These are phyloP conservation scores for Septoria petroselini DNA, from an alignment of 2,329 filamentous ascomycete species.

Conservation along the genomic window DNA sequence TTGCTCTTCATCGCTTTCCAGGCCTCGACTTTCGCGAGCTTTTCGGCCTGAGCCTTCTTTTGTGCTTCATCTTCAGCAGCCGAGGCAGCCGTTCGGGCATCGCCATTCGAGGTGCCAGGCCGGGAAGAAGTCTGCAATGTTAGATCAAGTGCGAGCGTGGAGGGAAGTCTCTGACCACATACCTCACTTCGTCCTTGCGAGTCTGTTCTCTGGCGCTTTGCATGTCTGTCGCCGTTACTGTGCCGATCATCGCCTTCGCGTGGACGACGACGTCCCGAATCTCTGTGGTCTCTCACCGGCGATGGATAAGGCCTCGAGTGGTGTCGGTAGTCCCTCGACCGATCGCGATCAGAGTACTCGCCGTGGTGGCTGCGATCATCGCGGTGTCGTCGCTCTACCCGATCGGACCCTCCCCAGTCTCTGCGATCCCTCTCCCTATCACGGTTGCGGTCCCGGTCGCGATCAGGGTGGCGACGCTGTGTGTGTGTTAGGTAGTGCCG, in stretches of 20 bases:
- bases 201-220: constrained; percentile 40
- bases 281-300: constrained; percentile 27
- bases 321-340: constrained; percentile 42
- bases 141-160: constrained; percentile 4
- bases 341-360: constrained; percentile 21
- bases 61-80: constrained; percentile 60
- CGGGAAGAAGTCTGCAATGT: constrained; percentile 24
- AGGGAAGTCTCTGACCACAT: constrained; percentile 1
- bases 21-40: constrained; percentile 64
- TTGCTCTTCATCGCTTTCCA: constrained; percentile 44
- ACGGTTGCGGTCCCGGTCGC: constrained; percentile 23
- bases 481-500: constrained; percentile 12
- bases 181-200: constrained; percentile 21
- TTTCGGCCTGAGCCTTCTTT: constrained; percentile 69
- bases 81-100: constrained; percentile 11
- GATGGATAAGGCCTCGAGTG: constrained; percentile 12
- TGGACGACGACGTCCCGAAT: constrained; percentile 53
- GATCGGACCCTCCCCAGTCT: constrained; percentile 22
- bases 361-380: constrained; percentile 24
- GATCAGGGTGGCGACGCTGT: constrained; percentile 17
- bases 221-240: constrained; percentile 52
- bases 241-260: constrained; percentile 47
- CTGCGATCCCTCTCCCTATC: constrained; percentile 24
- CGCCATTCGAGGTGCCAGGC: constrained; percentile 14
- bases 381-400: constrained; percentile 22